These are phyloP conservation scores for Mortierella alpina DNA, from an alignment of 192 early-diverging fungal species.

Conservation along the genomic window DNA sequence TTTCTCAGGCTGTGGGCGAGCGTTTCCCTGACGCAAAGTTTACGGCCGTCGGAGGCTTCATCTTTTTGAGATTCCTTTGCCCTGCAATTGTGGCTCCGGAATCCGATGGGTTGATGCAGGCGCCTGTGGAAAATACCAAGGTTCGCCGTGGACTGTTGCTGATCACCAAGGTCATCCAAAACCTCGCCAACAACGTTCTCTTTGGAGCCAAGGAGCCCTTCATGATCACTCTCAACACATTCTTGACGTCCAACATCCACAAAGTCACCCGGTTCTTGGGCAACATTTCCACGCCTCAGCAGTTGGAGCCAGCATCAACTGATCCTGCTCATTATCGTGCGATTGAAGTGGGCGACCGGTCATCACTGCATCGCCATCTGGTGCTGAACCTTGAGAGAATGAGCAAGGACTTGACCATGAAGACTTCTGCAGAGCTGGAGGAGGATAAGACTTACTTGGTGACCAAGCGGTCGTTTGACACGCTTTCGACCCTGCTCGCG, in stretches of 20 bases:
- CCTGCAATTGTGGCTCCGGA: conserved; percentile 96
- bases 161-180: conserved; percentile 96
- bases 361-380: conserved; percentile 70
- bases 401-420: conserved; percentile 69
- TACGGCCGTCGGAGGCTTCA: conserved; percentile 92
- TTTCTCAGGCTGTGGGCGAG: conserved; percentile 79
- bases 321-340: conserved; percentile 59
- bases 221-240: conserved; percentile 93
- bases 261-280: conserved; percentile 84
- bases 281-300: conserved; percentile 73
- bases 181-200: conserved; percentile 93
- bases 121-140: conserved; percentile 65
- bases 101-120: conserved; percentile 76
- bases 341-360: conserved; percentile 54
- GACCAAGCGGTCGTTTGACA: conserved; percentile 79
- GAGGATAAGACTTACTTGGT: conserved; percentile 55
- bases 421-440: conserved; percentile 44
- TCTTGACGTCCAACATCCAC: conserved; percentile 84
- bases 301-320: conserved; percentile 55
- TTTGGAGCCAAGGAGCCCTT: conserved; percentile 96
- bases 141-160: conserved; percentile 89
- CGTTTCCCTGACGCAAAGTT: conserved; percentile 87
- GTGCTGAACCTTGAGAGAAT: conserved; percentile 78
- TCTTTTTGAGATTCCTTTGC: conserved; percentile 96
- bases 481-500: conserved; percentile 84